These are phyloP conservation scores for Fusarium papillatum DNA, from an alignment of 2,329 filamentous ascomycete genomes.

Conservation along the genomic window DNA sequence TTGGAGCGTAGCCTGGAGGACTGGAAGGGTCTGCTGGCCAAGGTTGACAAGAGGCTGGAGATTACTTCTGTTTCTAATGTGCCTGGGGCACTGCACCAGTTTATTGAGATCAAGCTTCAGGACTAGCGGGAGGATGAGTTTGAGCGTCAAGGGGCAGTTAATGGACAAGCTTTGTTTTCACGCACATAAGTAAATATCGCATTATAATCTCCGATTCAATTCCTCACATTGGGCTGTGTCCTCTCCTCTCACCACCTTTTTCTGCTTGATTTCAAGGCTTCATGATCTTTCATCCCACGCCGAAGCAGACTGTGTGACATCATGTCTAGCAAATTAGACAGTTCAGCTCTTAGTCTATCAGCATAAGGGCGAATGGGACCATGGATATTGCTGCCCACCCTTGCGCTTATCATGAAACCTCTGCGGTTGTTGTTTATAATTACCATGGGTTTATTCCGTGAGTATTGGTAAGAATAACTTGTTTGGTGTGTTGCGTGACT, in stretches of 20 bases:
- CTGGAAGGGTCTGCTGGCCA: slow-evolving; percentile 20
- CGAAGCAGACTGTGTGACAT: no score
- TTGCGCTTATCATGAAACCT: neutral
- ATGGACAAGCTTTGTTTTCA: neutral
- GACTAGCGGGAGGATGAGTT: neutral
- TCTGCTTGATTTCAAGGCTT: no score
- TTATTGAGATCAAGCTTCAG: slow-evolving; percentile 13
- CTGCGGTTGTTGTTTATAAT: neutral
- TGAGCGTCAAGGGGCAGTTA: neutral
- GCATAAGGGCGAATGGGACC: no score
- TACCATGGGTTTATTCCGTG: neutral
- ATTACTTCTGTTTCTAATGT: slow-evolving; percentile 10
- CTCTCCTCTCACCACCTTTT: no score
- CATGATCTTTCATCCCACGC: no score
- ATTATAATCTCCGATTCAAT: neutral
- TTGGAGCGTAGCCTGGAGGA: slow-evolving; percentile 25
- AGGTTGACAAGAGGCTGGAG: slow-evolving; percentile 30
- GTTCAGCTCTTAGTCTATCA: no score
- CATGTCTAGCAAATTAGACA: no score
- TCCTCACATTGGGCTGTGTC: neutral
- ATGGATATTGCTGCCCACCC: no score
- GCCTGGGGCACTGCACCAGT: slow-evolving; percentile 12
- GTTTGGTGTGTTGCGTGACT: neutral
- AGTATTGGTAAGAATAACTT: neutral
- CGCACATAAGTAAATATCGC: neutral